These are phyloP conservation scores for Penicillium palitans DNA, from an alignment of 2,329 filamentous ascomycete genomes.

Conservation along the genomic window DNA sequence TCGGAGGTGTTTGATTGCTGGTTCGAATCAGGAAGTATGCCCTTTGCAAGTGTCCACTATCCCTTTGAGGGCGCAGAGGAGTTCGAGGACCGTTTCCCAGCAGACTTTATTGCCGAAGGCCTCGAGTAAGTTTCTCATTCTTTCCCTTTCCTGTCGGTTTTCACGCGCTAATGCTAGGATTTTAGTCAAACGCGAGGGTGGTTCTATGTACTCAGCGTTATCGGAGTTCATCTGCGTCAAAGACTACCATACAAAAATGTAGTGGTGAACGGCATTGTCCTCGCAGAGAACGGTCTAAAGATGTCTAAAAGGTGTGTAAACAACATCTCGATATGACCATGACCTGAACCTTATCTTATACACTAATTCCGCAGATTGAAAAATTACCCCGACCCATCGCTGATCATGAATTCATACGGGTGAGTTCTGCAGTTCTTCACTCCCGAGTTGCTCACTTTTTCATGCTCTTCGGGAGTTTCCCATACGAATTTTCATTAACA, in stretches of 20 bases:
- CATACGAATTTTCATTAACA: background rate
- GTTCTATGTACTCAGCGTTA: constrained; percentile 91
- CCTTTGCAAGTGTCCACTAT: constrained; percentile 86
- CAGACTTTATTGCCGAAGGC: constrained; percentile 91
- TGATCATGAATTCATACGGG: constrained; percentile 80
- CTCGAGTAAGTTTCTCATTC: background rate
- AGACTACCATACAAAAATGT: constrained; percentile 89
- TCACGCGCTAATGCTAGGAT: constrained; percentile 2
- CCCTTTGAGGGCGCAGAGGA: constrained; percentile 85
- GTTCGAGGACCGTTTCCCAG: constrained; percentile 79
- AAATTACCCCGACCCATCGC: constrained; percentile 86
- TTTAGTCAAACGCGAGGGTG: constrained; percentile 87
- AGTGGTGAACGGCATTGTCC: constrained; percentile 92
- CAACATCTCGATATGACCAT: background rate
- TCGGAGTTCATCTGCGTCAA: constrained; percentile 85
- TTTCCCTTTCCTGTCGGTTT: too few species aligned
- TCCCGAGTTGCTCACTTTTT: background rate
- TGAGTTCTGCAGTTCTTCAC: background rate
- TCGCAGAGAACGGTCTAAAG: constrained; percentile 95
- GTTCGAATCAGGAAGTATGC: constrained; percentile 97
- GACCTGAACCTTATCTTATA: background rate
- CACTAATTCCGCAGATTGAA: constrained; percentile 60
- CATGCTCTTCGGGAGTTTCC: background rate
- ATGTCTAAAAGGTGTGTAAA: constrained; percentile 76
- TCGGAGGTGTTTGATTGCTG: constrained; percentile 95